Percentiles rank a stretch among this genome's conserved stretches.
Evolutionary conservation across 139 green algal species (phyloP).

Genomic region (Chloropicon primus): DNA sequence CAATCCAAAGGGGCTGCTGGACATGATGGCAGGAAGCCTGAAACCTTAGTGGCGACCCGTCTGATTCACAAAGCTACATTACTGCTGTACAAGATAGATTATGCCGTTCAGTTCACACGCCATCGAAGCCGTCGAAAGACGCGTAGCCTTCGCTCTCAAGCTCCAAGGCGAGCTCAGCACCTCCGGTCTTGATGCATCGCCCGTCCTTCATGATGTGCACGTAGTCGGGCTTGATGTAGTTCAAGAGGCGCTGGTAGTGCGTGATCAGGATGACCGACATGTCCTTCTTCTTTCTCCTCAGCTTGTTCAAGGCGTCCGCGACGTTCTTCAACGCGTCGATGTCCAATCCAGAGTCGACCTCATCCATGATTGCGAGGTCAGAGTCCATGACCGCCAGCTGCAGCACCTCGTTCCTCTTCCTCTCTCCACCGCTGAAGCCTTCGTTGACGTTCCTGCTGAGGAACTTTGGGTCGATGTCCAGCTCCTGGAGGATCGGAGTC

Average conservation of each 20-base stretch:
- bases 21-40: conserved; percentile 21
- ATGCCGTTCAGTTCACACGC: background rate
- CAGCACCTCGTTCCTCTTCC: conserved; percentile 95
- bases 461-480: conserved; percentile 92
- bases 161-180: background rate
- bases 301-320: conserved; percentile 47
- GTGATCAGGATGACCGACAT: conserved; percentile 90
- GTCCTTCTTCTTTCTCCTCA: conserved; percentile 33
- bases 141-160: background rate
- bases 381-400: conserved; percentile 86
- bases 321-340: conserved; percentile 79
- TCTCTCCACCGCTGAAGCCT: conserved; percentile 94
- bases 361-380: background rate
- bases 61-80: no score
- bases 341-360: conserved; percentile 91
- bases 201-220: conserved; percentile 19
- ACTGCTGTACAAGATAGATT: no score
- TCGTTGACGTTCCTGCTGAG: conserved; percentile 97
- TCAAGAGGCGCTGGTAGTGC: conserved; percentile 80
- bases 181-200: background rate
- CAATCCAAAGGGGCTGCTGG: conserved; percentile 43
- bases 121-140: background rate
- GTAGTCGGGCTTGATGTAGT: conserved; percentile 57
- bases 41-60: background rate
- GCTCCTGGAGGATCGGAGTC: conserved; percentile 46